Base-by-base conservation (phyloP, 2,329 filamentous ascomycete genomes). In the Trichoderma brevicompactum region DNA sequence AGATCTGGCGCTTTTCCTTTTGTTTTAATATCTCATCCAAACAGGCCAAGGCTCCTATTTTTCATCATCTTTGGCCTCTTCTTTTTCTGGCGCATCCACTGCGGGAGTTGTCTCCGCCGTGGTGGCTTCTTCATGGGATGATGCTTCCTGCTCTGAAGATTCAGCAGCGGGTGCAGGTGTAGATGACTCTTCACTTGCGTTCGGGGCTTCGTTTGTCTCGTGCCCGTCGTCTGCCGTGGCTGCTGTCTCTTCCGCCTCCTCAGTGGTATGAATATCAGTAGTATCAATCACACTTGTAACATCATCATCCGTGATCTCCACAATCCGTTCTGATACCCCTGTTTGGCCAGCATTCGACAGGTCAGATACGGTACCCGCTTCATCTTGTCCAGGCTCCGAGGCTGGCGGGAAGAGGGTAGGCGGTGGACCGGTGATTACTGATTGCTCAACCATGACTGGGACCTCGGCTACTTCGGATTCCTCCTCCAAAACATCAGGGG, bases 401-500 rank as follows among this genome's bases (percentile, higher is more conserved):
- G 60, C 41, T 15, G 7, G 54, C 7, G 36, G 62, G 40, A 9
- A 55, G 58, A 36, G 67, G 49, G 60, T 48, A 12, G 61, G 38
- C 3, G 68, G 64, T 3, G 70, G 56, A 19, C 69, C 68, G 28
- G 66, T 68, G 34, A 73, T 70, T 23, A 70, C 69, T 4, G 74
- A 76, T 67, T 75, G 73, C 62, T 79, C 77, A n/a, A 80, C 79
- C 59, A 80, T 78, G 60, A 80, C 76, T 3, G 76, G 77, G 32
- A 78, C 74, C n/a, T 79, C 79, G 44, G 74, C 76, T n/a, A 74
- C 69, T 63, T 80, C 79, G 12, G 76, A 69, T 64, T 78, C 78
- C 38, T 78, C 76, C 3, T 92, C 90, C 32, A 87, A 84, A 46
- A 88, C 84, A 67, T 92, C 88, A 1, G 80, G 75, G 8, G 76